phyloP scores from a whole-genome alignment of 805 yeast genomes.

The Metschnikowia noctiluminum region DNA sequence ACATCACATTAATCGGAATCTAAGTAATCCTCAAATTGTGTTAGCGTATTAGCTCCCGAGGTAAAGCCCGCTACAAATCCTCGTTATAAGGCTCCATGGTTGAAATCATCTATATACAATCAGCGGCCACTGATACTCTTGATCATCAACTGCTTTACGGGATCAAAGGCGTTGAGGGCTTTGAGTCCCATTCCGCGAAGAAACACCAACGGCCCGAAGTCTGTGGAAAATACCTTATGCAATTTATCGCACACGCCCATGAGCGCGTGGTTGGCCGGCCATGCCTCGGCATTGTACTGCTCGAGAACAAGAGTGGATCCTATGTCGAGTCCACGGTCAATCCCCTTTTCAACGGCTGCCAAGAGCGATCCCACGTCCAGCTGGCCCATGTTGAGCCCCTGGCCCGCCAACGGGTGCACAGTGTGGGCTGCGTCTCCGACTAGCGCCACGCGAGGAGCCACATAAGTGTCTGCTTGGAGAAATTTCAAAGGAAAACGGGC shows the following conservation, averaged over 20 bases:
- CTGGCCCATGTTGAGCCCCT: conserved; percentile 97
- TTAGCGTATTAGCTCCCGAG: no score
- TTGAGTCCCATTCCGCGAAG: conserved; percentile 75
- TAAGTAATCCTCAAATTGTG: no score
- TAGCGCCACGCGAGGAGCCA: conserved; percentile 81
- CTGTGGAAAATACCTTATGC: conserved; percentile 80
- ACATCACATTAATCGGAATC: no score
- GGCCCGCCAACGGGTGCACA: conserved; percentile 96
- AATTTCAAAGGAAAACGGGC: conserved; percentile 87
- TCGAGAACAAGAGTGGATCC: conserved; percentile 80
- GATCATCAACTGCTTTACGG: conserved; percentile 69
- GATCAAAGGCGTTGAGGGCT: conserved; percentile 57
- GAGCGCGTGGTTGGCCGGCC: conserved; percentile 72
- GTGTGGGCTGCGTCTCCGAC: conserved; percentile 99
- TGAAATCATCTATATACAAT: no score
- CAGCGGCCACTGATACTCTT: conserved; percentile 33
- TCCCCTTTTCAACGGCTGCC: conserved; percentile 65
- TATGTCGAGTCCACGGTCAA: conserved; percentile 78
- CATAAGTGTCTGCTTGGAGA: conserved; percentile 88
- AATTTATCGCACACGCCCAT: conserved; percentile 89
- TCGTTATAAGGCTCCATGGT: no score
- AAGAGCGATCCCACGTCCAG: conserved; percentile 78
- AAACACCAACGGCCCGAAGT: conserved; percentile 68
- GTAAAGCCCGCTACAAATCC: no score
- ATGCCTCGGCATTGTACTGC: conserved; percentile 82